Base-by-base conservation (phyloP, 2,329 filamentous ascomycete genomes). In the Davidsoniella eucalypti region DNA sequence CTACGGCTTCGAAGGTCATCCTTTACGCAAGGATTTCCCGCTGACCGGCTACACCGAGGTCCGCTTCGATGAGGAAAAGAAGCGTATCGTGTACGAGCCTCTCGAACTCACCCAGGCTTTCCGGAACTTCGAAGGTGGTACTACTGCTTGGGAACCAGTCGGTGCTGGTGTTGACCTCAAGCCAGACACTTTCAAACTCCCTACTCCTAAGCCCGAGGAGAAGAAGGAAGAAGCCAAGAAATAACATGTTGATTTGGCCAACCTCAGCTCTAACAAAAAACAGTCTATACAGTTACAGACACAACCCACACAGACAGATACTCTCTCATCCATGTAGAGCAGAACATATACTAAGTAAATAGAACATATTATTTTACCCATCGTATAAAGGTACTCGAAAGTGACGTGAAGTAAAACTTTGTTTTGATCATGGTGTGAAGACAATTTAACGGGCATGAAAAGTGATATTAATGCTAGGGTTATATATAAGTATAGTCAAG, bases 11-110 rank as follows among this genome's bases (percentile, higher is more conserved):
- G 93, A 98, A 65, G 92, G 92, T 49, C 92, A 98, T 69, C 92
- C 92, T 40, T 70, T 98, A 63, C 79, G 93, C 63, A 98, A 98
- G 72, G 92, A 98, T 64, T 98, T 98, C 71, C 92, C 92, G 18
- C 70, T 98, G 64, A 95, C 92, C 2, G 92, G 92, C 44, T 98
- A 98, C 72, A 98, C 92, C 33, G 93, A 98, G 71, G 83, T 98
- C 58, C 78, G 92, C 62, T 98, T 93, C 63, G 92, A 98, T 58
- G 92, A 98, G 70, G 93, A 98, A 76, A 98, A 95, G 84, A 98
- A 98, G 80, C 80, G 92, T 55, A 95, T 98, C 63, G 90, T 98
- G 54, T 90, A 93, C 29, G 93, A 98, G 73, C 92, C 93, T 39
- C 73, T 98, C 46, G 92, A 98, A 72, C 76, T 98, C 67, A 96